Conservation (phyloP, 495 filamentous ascomycete genomes). For the Melanomma pulvis-pyrius region DNA sequence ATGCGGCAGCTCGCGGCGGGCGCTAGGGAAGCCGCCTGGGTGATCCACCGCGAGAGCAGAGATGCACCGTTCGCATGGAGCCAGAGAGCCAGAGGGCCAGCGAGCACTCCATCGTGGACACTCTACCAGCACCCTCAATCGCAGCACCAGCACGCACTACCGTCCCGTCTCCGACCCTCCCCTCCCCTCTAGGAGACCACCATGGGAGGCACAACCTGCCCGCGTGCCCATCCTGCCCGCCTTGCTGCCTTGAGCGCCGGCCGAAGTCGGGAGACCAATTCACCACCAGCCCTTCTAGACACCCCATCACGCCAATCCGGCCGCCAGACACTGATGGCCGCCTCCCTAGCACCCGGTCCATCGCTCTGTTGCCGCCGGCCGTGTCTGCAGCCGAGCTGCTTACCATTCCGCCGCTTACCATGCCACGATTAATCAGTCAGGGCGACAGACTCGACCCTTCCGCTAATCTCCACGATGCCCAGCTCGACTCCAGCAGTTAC, state of each 20-base stretch:
- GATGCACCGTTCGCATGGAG: constrained; percentile 12
- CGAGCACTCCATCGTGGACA: background rate
- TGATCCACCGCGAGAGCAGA: background rate
- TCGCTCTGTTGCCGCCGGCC: constrained; percentile 5
- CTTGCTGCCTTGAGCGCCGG: constrained; percentile 27
- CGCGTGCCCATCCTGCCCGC: constrained; percentile 16
- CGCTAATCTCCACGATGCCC: background rate
- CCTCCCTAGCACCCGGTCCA: background rate
- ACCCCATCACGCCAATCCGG: constrained; percentile 2
- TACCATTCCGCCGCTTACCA: background rate
- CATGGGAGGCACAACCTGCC: constrained; percentile 1
- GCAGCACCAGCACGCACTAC: constrained; percentile 2
- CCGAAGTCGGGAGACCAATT: constrained; percentile 17
- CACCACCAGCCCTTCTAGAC: background rate
- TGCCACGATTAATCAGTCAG: background rate
- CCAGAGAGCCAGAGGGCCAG: background rate
- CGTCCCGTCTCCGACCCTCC: background rate
- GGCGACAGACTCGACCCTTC: background rate
- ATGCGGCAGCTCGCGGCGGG: constrained; percentile 6
- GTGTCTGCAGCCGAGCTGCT: background rate
- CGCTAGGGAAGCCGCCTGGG: constrained; percentile 11
- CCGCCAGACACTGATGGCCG: background rate
- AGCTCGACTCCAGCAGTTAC: background rate
- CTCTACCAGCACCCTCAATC: constrained; percentile 11
- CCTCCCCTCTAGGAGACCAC: background rate